These are phyloP conservation scores for Trichomonas tenax DNA, from an alignment of 208 protist genomes.

Conservation along the genomic window DNA sequence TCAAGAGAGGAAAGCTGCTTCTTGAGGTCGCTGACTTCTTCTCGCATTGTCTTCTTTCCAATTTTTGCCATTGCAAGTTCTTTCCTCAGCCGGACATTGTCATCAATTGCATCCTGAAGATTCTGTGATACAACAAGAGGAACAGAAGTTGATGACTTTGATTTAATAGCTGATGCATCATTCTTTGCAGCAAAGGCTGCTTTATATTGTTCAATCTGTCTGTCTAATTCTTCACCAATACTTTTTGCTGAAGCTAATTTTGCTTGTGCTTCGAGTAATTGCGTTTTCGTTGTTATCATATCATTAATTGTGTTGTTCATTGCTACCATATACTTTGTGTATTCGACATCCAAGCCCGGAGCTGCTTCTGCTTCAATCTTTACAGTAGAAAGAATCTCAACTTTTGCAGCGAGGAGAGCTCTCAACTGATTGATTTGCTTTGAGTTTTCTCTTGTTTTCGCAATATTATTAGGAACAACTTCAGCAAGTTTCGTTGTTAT, in stretches of 20 bases:
- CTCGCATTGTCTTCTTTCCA: not conserved
- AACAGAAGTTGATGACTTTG: not conserved
- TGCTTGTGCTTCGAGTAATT: not conserved
- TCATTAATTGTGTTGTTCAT: not conserved
- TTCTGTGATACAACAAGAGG: not conserved
- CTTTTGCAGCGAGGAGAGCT: not conserved
- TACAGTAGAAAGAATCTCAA: not conserved
- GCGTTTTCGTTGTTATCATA: not conserved
- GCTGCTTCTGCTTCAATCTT: not conserved
- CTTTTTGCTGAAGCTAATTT: not conserved
- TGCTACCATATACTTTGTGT: not conserved
- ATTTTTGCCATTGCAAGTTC: not conserved
- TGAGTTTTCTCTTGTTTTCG: not conserved
- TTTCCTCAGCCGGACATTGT: not conserved
- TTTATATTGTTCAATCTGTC: not conserved
- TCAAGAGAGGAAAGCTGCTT: not conserved
- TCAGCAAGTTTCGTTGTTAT: not conserved
- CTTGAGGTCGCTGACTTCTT: not conserved
- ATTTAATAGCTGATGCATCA: not conserved
- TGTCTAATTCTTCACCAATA: not conserved
- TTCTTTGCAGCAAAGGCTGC: not conserved
- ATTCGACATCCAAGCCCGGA: not conserved
- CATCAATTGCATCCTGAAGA: not conserved
- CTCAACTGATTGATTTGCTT: not conserved
- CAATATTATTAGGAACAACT: not conserved